Percentiles rank a stretch among this genome's conserved stretches.
These are phyloP conservation scores for Colletotrichum coccodes DNA, from an alignment of 2,329 filamentous ascomycete species.

Conservation along the genomic window DNA sequence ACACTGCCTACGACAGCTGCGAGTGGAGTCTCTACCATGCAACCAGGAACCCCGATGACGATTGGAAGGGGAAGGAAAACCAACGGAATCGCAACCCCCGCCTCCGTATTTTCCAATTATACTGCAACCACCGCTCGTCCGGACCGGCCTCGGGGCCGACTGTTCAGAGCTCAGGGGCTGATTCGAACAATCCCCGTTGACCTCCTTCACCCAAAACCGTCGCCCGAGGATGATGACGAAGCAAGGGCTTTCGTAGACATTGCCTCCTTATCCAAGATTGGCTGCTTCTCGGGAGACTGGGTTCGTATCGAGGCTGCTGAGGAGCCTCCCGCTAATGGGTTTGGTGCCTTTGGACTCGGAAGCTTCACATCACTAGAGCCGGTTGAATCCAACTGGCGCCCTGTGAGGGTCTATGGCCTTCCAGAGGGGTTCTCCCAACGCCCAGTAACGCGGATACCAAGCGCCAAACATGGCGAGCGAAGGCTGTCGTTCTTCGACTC, in stretches of 20 bases:
- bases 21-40: slow-evolving; percentile 82
- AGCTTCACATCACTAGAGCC: slow-evolving; percentile 70
- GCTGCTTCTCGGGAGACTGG: slow-evolving; percentile 98
- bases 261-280: slow-evolving; percentile 84
- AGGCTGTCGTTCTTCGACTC: slow-evolving; percentile 73
- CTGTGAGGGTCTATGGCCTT: slow-evolving; percentile 88
- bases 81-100: slow-evolving; percentile 83
- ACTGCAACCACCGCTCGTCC: slow-evolving; percentile 85
- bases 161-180: slow-evolving; percentile 87
- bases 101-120: slow-evolving; percentile 89
- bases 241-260: slow-evolving; percentile 92
- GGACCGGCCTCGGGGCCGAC: slow-evolving; percentile 76
- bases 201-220: slow-evolving; percentile 85
- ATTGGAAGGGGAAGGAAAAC: slow-evolving; percentile 70
- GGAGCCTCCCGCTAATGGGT: slow-evolving; percentile 76
- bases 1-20: slow-evolving; percentile 81
- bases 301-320: slow-evolving; percentile 83
- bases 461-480: slow-evolving; percentile 61
- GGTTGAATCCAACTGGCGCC: slow-evolving; percentile 77
- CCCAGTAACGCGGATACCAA: slow-evolving; percentile 69
- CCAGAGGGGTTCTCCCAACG: slow-evolving; percentile 78
- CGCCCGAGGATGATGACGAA: slow-evolving; percentile 83
- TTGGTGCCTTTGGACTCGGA: slow-evolving; percentile 74
- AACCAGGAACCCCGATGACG: slow-evolving; percentile 83
- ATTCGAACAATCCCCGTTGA: slow-evolving; percentile 78